Percentiles rank a stretch among this genome's conserved stretches.
These are phyloP conservation scores for Amanita phalloides DNA, from an alignment of 768 basidiomycete species.

Conservation along the genomic window DNA sequence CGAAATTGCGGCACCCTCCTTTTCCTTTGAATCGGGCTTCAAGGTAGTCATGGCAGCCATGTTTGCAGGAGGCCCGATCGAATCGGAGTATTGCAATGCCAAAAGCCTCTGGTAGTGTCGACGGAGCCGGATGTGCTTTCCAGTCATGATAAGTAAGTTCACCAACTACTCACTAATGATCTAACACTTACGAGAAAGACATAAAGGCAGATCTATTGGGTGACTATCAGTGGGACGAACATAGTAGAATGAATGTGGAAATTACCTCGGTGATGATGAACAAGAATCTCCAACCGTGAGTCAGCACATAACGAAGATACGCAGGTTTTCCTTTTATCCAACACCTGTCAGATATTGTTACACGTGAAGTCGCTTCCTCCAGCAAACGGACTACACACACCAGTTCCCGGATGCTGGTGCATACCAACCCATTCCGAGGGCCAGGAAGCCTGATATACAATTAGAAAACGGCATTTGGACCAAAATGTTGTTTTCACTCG, in stretches of 20 bases:
- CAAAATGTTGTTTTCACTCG: background rate
- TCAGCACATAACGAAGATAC: conserved; percentile 9
- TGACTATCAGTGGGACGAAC: background rate
- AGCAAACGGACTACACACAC: background rate
- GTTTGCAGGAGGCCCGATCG: background rate
- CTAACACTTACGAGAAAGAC: background rate
- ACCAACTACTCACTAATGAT: background rate
- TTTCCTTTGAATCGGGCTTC: background rate
- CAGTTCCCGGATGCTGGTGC: conserved; percentile 10
- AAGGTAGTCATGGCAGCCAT: background rate
- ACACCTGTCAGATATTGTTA: conserved; percentile 5
- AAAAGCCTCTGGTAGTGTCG: background rate
- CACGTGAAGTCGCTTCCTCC: background rate
- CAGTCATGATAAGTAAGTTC: background rate
- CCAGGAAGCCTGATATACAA: conserved; percentile 6
- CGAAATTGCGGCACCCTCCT: background rate
- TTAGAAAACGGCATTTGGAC: background rate
- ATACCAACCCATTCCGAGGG: conserved; percentile 10
- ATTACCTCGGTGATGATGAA: conserved; percentile 15
- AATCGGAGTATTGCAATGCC: background rate
- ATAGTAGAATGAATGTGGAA: conserved; percentile 1
- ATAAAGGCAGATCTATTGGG: background rate
- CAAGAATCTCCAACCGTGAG: conserved; percentile 10
- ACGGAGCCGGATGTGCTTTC: background rate
- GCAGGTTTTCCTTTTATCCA: conserved; percentile 8